These are phyloP conservation scores for Hymenotorrendiella dingleyae DNA, from an alignment of 2,329 filamentous ascomycete species.

Conservation along the genomic window DNA sequence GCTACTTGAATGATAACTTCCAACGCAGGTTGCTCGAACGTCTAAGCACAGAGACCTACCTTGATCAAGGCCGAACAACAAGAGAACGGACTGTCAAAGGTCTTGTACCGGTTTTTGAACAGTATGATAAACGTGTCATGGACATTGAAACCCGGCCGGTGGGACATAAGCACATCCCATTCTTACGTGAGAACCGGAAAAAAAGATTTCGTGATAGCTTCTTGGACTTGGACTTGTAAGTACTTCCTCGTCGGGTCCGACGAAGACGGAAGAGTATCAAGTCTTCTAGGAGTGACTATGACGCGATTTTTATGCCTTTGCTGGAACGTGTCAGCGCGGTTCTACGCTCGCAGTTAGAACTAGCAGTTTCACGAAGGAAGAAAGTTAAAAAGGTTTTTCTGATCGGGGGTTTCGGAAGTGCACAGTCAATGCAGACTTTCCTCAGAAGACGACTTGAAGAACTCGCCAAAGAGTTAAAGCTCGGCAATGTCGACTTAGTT, in stretches of 20 bases:
- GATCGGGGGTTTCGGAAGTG: slow-evolving; percentile 20
- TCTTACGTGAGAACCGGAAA: background rate
- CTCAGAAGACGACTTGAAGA: slow-evolving; percentile 8
- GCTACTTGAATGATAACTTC: slow-evolving; percentile 15
- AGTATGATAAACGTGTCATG: background rate
- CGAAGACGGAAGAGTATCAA: too few species aligned
- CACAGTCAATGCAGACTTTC: slow-evolving; percentile 14
- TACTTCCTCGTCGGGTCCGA: background rate
- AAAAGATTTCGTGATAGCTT: background rate
- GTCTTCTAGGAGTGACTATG: slow-evolving; percentile 16
- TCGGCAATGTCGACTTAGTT: background rate
- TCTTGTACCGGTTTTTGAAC: background rate
- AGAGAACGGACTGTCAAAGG: background rate
- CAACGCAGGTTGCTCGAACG: background rate
- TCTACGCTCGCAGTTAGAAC: background rate
- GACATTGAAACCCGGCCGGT: background rate
- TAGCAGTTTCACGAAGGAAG: background rate
- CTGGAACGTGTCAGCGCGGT: slow-evolving; percentile 7
- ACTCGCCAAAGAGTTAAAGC: background rate
- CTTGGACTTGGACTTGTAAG: background rate
- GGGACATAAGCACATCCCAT: background rate
- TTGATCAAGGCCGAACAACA: background rate
- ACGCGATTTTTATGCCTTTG: slow-evolving; percentile 14
- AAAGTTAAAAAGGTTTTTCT: slow-evolving; percentile 19
- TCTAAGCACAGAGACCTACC: background rate